Evolutionary conservation across 495 filamentous ascomycete genomes (phyloP), one percentile per base, ranked within the genome.

Genomic region (Penicillium bialowiezense): DNA sequence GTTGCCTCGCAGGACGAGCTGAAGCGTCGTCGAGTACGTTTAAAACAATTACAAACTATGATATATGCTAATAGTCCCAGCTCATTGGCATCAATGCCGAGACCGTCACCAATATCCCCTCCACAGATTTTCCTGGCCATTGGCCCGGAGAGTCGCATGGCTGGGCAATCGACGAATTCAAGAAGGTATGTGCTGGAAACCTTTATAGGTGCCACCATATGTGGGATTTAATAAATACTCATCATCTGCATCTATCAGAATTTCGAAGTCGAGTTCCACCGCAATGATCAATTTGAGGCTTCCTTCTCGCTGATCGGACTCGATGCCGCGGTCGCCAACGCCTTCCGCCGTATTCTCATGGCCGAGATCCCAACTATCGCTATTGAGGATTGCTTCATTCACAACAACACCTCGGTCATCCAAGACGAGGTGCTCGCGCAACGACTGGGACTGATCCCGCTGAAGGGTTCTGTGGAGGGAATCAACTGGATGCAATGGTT

Each of bases 301-400:
- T 84, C 85, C 28, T 97, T 97, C 76, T 96, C 91, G 17, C 81
- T 97, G 55, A 84, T 95, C 63, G 90, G 91, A 59, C 67, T 92
- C 54, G 91, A 99, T 61, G 91, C 95, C 55, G 80, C 88, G 45
- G 86, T 99, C 62, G 91, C 95, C 55, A 99, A 99, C 68, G 95
- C 95, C 60, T 96, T 97, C 78, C 93, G 95, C 55, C 89, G 95
- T 38, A 97, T 99, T 60, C 79, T 97, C 51, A 86, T 99, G 71
- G 86, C 93, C 45, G 95, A 99, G 69, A 87, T 99, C 31, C 91
- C 92, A 17, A 90, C 88, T 3, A 77, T 99, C 37, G 95, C 95
- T 54, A 92, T 99, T 60, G 95, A 97, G 71, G 79, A 76, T 33
- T 89, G 95, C 63, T 97, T 86, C 73, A 80, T 97, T 38, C 73